A percentile compares a stretch with the other conserved stretches of the same genome.
phyloP scores from a whole-genome alignment of 1,139 yeast genomes.

The Arxiozyma heterogenica region DNA sequence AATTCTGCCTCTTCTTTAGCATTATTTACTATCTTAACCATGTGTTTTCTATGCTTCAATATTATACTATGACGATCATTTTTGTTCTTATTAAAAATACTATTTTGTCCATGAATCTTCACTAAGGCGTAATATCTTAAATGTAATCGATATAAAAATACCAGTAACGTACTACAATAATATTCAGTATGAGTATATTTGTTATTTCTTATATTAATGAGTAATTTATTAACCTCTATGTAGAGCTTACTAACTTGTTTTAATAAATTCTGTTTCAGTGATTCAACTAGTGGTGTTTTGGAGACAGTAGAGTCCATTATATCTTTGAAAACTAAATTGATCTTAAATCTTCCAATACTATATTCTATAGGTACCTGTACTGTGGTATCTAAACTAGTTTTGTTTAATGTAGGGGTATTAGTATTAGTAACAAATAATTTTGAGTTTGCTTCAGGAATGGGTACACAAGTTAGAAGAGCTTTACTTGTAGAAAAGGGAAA shows the following conservation, averaged over 20 bases:
- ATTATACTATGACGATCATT: not conserved
- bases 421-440: not conserved
- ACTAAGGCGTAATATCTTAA: constrained; percentile 18
- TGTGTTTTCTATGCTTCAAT: constrained; percentile 2
- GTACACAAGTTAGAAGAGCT: constrained; percentile 9
- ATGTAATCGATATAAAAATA: constrained; percentile 23
- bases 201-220: constrained; percentile 6
- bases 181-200: constrained; percentile 12
- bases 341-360: constrained; percentile 20
- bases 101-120: constrained; percentile 9
- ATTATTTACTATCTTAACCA: constrained; percentile 4
- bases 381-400: not conserved
- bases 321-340: constrained; percentile 15
- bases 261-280: not conserved
- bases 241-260: constrained; percentile 5
- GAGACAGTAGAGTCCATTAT: constrained; percentile 17
- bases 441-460: constrained; percentile 7
- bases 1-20: constrained; percentile 3
- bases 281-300: not conserved
- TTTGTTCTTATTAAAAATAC: constrained; percentile 5
- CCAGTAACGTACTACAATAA: constrained; percentile 17
- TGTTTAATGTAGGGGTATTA: not conserved
- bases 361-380: constrained; percentile 10
- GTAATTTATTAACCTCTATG: constrained; percentile 7
- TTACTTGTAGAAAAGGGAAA: constrained; percentile 17